Evolutionary conservation across 2,329 filamentous ascomycete species (phyloP), one percentile per base, ranked within the genome.

Genomic region (Aureobasidium uvarum): DNA sequence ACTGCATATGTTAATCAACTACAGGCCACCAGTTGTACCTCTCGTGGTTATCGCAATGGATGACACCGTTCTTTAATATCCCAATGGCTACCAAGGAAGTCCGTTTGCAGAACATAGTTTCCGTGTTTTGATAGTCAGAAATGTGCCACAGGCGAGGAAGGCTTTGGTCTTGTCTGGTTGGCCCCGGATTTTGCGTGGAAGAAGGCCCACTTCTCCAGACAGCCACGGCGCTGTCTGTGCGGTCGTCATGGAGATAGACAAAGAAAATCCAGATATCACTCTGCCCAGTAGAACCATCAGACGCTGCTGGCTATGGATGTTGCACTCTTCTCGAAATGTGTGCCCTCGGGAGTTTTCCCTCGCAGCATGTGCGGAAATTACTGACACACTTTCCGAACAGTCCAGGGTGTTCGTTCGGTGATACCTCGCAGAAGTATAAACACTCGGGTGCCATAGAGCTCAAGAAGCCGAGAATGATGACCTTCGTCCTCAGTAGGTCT

Each of bases 161-260:
- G 28, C 28, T 31, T 31, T 45, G 41, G 25, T 50, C 5, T 31
- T 28, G 23, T 25, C 11, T 23, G 33, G 28, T 23, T n/a, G 52
- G 43, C 52, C 52, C 52, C 52, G 18, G 36, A 38, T 28, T 56
- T 5, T 18, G 48, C 23, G 52, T n/a, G 38, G 7, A 13, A 28
- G 7, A 8, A 56, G 52, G 20, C 52, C 52, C 52, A 56, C 52
- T 43, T 56, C 52, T 56, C 52, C 38, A 11, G 52, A 25, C 51
- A 18, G 52, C 5, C 36, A 38, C 31, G 38, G 52, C 52, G 52
- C 38, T 56, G 52, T 43, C 52, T 56, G 52, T 56, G 52, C 38
- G 36, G 36, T 28, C 14, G 20, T n/a, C 18, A 36, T 33, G 25
- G 48, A 33, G 28, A 54, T 23, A 13, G 33, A 13, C 33, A 36